A percentile compares a stretch with the other conserved stretches of the same genome.
Evolutionary conservation across 371 early-diverging fungal species (phyloP).

Genomic region (Mucor sp.): DNA sequence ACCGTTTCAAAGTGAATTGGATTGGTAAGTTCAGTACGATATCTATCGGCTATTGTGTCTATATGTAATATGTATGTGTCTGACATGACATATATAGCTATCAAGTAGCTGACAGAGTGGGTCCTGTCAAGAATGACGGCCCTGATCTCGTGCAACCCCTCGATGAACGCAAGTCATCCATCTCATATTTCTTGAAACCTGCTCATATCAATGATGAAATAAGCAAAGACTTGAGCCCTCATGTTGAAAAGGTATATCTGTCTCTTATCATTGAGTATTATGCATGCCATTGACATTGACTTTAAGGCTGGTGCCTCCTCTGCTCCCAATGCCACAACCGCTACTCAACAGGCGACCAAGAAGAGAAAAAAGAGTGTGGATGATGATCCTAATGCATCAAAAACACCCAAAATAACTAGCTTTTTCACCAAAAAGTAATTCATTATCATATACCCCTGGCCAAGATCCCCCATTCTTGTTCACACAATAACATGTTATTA

Average conservation of each 20-base stretch:
- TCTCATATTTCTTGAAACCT: slow-evolving; percentile 31
- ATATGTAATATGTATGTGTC: too few relatives aligned
- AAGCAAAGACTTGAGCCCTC: background rate
- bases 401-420: background rate
- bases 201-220: background rate
- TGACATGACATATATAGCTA: too few relatives aligned
- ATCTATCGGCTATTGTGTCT: too few relatives aligned
- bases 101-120: slow-evolving; percentile 48
- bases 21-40: slow-evolving; percentile 29
- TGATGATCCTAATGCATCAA: background rate
- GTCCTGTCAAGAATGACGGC: slow-evolving; percentile 38
- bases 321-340: too few relatives aligned
- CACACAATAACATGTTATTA: too few relatives aligned
- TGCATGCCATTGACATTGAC: background rate
- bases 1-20: slow-evolving; percentile 55
- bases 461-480: slow-evolving; percentile 18
- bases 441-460: background rate
- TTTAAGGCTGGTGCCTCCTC: background rate
- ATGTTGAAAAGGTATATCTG: background rate
- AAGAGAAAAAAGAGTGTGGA: background rate
- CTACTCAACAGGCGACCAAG: background rate
- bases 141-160: slow-evolving; percentile 48
- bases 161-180: slow-evolving; percentile 32
- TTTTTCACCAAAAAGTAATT: slow-evolving; percentile 8
- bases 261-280: background rate